These are phyloP conservation scores for Lecanicillium sp. DNA, from an alignment of 2,329 filamentous ascomycete genomes.

Conservation along the genomic window DNA sequence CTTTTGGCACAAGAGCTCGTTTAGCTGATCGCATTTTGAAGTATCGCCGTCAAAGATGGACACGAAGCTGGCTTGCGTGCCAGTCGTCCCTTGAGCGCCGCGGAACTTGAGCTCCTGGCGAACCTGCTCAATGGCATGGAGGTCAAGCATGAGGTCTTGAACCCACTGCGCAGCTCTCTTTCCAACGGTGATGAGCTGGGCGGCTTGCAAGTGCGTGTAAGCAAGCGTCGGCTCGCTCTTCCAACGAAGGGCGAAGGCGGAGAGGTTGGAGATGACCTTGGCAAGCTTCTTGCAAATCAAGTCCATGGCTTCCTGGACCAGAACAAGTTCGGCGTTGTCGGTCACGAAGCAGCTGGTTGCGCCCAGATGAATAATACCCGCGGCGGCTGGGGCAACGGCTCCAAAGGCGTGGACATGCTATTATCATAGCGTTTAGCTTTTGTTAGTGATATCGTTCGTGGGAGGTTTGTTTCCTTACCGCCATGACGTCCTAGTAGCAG, in stretches of 20 bases:
- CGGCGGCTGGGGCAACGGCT: constrained; percentile 63
- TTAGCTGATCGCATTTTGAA: constrained; percentile 44
- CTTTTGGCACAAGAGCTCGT: constrained; percentile 47
- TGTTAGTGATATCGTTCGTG: too few species aligned
- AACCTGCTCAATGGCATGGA: constrained; percentile 63
- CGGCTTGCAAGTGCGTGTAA: constrained; percentile 67
- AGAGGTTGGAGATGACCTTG: constrained; percentile 67
- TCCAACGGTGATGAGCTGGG: constrained; percentile 56
- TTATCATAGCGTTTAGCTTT: constrained; percentile 17
- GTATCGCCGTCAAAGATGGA: constrained; percentile 36
- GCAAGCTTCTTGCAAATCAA: constrained; percentile 72
- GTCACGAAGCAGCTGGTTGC: constrained; percentile 53
- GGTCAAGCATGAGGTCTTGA: constrained; percentile 56
- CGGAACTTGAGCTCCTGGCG: constrained; percentile 65
- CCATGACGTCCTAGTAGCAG: constrained; percentile 49
- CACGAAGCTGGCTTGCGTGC: constrained; percentile 68
- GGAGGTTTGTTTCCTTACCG: constrained; percentile 33
- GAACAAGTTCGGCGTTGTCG: constrained; percentile 71
- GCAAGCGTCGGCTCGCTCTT: constrained; percentile 65
- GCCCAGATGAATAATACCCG: constrained; percentile 75
- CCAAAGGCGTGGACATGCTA: constrained; percentile 67
- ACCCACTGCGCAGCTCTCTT: constrained; percentile 66
- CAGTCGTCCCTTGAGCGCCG: constrained; percentile 59
- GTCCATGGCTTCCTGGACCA: constrained; percentile 55
- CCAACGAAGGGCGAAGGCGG: constrained; percentile 62